phyloP scores from a whole-genome alignment of 176 grass and related monocot species.

The Ensete glaucum region DNA sequence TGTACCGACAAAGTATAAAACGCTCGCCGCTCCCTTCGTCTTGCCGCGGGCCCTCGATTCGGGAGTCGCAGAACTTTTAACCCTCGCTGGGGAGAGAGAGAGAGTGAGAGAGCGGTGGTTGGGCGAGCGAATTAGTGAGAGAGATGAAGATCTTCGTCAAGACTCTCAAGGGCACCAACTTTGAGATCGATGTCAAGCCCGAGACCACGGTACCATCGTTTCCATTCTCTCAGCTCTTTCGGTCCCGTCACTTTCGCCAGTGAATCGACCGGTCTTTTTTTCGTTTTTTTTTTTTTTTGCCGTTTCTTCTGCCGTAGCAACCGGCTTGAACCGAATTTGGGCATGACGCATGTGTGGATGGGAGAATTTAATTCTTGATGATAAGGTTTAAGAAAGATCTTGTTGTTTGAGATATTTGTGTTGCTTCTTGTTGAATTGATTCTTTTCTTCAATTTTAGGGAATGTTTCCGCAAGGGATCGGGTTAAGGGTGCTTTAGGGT shows the following conservation, averaged over 20 bases:
- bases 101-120: background rate
- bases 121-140: background rate
- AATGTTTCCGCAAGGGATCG: background rate
- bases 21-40: too few species aligned
- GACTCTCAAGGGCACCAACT: constrained; percentile 8
- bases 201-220: constrained; percentile 32
- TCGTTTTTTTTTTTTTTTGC: background rate
- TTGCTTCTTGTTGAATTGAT: background rate
- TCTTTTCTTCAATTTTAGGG: background rate
- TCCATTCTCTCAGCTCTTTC: background rate
- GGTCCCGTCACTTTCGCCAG: constrained; percentile 19
- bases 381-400: background rate
- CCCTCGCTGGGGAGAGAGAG: background rate
- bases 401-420: background rate
- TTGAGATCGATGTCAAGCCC: constrained; percentile 2
- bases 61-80: background rate
- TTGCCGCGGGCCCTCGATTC: too few species aligned
- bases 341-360: background rate
- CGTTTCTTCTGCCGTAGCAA: background rate
- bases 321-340: background rate
- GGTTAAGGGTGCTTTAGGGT: background rate
- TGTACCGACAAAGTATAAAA: too few species aligned
- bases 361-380: background rate
- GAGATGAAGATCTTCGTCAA: constrained; percentile 12
- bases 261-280: background rate